phyloP scores from a whole-genome alignment of 2,329 filamentous ascomycete species.

The Dactylellina drechsleri region DNA sequence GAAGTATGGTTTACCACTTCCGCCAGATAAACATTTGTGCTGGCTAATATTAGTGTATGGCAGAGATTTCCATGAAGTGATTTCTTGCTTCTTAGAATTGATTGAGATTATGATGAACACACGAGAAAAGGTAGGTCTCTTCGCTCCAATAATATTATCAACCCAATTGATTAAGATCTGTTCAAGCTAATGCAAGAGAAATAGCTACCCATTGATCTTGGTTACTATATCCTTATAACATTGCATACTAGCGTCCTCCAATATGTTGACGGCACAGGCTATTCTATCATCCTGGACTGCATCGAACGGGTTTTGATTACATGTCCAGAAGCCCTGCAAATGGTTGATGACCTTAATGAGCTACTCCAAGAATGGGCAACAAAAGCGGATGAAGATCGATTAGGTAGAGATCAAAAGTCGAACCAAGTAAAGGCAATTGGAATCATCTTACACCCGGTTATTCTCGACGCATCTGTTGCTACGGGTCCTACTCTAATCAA shows the following conservation, averaged over 20 bases:
- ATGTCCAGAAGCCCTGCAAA: constrained; percentile 37
- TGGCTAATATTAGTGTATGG: background rate
- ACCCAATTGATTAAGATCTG: background rate
- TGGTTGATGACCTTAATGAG: constrained; percentile 50
- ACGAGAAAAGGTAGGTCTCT: constrained; percentile 26
- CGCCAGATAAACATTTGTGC: background rate
- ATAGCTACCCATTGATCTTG: constrained; percentile 41
- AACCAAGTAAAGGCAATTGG: constrained; percentile 50
- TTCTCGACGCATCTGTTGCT: constrained; percentile 49
- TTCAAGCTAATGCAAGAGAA: background rate
- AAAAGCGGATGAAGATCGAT: constrained; percentile 43
- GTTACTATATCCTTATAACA: constrained; percentile 48
- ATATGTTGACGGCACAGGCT: constrained; percentile 46
- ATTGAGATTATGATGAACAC: constrained; percentile 43
- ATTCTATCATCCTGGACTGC: constrained; percentile 39
- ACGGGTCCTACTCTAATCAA: constrained; percentile 49
- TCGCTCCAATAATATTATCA: background rate
- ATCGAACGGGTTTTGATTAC: constrained; percentile 35
- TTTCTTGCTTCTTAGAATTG: constrained; percentile 39
- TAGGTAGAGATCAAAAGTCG: constrained; percentile 40
- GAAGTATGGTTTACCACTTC: constrained; percentile 23
- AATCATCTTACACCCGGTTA: constrained; percentile 43
- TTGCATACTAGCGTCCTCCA: constrained; percentile 34
- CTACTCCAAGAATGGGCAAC: constrained; percentile 48
- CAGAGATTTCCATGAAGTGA: constrained; percentile 49